Base-by-base conservation (phyloP, 2,329 filamentous ascomycete species). In the Laburnicola sp. region DNA sequence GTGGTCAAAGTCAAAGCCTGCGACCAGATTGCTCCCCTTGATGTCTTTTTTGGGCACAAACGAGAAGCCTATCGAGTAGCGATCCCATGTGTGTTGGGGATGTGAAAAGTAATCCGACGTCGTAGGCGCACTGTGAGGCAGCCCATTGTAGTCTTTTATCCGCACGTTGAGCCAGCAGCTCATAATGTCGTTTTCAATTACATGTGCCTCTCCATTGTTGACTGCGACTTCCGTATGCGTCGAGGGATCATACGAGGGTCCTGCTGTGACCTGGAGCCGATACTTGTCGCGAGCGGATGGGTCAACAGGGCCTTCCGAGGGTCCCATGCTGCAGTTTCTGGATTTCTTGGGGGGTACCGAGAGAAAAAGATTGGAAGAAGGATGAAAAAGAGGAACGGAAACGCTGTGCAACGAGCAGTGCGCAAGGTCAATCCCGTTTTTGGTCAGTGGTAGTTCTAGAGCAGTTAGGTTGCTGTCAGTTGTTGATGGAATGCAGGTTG, bases 1-100 rank as follows among this genome's bases (percentile, higher is more conserved):
- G 25, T 70, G 68, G 43, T 66, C 68, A 35, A 72, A 73, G 52
- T 74, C 70, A 39, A 71, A 71, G 11, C 71, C 71, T 48, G 65
- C 67, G 6, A 73, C 60, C 3, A 70, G 41, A 23, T 73, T 68
- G 3, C 53, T 56, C 9, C 68, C 68, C 1, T 57, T 37, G 22
- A 73, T 64, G 38, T 68, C 55, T 3, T 46, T 51, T 44, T 72
- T 72, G 2, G 71, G 71, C 2, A 73, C 56, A 41, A 74, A 74
- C 0, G 69, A 71, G 54, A 70, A 74, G 25, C 63, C 61, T 32
- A 74, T 64, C 6, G 65, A 70, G 49, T 73, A 73, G 2, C 65
- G 64, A 45, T 73, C 71, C 6, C 64, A 65, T 1, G 53, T 62
- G 50, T 73, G 71, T 21, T 61, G 46, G 5, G 62, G 58, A 45